phyloP scores from a whole-genome alignment of 1,139 yeast genomes.

The Zhuliangozyma blackwelliae region DNA sequence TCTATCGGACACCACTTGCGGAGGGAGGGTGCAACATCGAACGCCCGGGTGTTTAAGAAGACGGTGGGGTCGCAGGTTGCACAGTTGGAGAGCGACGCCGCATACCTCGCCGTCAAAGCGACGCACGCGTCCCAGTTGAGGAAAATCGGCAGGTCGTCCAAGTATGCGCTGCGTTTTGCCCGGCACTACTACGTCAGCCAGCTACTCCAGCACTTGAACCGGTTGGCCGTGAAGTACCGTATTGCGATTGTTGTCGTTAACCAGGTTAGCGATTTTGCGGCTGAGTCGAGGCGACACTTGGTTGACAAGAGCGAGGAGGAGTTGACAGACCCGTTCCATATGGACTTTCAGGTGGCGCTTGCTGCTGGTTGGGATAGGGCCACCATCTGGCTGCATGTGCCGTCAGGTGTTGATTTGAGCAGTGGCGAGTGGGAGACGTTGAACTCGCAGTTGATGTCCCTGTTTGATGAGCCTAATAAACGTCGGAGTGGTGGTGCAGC shows the following conservation, averaged over 20 bases:
- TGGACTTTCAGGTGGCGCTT: slow-evolving; percentile 71
- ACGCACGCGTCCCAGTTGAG: slow-evolving; percentile 27
- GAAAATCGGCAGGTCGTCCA: slow-evolving; percentile 21
- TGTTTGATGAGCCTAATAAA: slow-evolving; percentile 8
- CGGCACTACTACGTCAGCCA: slow-evolving; percentile 42
- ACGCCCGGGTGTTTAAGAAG: slow-evolving; percentile 22
- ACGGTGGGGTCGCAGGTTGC: slow-evolving; percentile 20
- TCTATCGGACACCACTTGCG: slow-evolving; percentile 85
- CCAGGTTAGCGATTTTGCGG: slow-evolving; percentile 64
- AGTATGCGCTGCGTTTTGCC: slow-evolving; percentile 26
- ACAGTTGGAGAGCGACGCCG: slow-evolving; percentile 12
- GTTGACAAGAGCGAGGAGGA: slow-evolving; percentile 13
- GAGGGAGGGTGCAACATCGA: slow-evolving; percentile 50
- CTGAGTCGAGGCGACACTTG: slow-evolving; percentile 13
- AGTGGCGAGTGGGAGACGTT: slow-evolving; percentile 2
- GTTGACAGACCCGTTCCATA: slow-evolving; percentile 34
- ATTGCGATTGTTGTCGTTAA: slow-evolving; percentile 72
- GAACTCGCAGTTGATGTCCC: slow-evolving; percentile 10
- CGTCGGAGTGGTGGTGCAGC: slow-evolving; percentile 1
- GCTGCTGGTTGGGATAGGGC: slow-evolving; percentile 66
- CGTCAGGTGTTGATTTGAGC: too few species aligned
- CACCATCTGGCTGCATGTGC: too few species aligned
- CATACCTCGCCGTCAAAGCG: slow-evolving; percentile 17
- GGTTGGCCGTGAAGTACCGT: slow-evolving; percentile 43
- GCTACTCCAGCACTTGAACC: slow-evolving; percentile 46